These are phyloP conservation scores for Xylariales sp. DNA, from an alignment of 2,329 filamentous ascomycete species.

Conservation along the genomic window DNA sequence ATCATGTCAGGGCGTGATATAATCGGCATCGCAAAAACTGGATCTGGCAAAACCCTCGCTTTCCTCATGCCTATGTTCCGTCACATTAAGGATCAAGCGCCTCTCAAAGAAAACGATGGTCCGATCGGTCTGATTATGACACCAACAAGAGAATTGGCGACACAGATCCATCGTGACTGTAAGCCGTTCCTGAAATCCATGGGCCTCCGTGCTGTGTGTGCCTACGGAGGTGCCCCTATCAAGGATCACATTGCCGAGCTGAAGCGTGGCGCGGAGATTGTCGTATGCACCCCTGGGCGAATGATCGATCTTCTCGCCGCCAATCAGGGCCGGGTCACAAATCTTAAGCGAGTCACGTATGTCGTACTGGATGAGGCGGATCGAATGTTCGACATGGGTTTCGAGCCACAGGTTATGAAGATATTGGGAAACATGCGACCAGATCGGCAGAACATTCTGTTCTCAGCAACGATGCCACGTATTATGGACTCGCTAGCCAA, in stretches of 20 bases:
- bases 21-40: slow-evolving; percentile 94
- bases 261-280: slow-evolving; percentile 90
- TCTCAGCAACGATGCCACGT: slow-evolving; percentile 92
- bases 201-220: slow-evolving; percentile 81
- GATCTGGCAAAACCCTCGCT: slow-evolving; percentile 94
- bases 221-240: slow-evolving; percentile 92
- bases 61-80: slow-evolving; percentile 96
- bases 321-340: slow-evolving; percentile 92
- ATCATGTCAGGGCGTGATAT: slow-evolving; percentile 96
- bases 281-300: slow-evolving; percentile 91
- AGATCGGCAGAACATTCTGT: slow-evolving; percentile 89
- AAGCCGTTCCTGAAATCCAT: slow-evolving; percentile 90
- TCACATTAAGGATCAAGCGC: slow-evolving; percentile 78
- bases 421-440: slow-evolving; percentile 89
- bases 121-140: slow-evolving; percentile 88
- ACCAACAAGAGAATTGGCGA: slow-evolving; percentile 87
- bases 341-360: slow-evolving; percentile 83
- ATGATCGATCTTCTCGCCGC: slow-evolving; percentile 93
- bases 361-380: slow-evolving; percentile 96
- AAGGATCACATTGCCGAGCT: slow-evolving; percentile 96
- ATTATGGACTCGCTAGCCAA: slow-evolving; percentile 89
- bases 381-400: slow-evolving; percentile 99
- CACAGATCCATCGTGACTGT: slow-evolving; percentile 91
- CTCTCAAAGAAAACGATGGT: slow-evolving; percentile 63
- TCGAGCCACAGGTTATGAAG: slow-evolving; percentile 97